Conservation (phyloP, 2,329 filamentous ascomycete species). For the Neofusicoccum kwambonambiense region DNA sequence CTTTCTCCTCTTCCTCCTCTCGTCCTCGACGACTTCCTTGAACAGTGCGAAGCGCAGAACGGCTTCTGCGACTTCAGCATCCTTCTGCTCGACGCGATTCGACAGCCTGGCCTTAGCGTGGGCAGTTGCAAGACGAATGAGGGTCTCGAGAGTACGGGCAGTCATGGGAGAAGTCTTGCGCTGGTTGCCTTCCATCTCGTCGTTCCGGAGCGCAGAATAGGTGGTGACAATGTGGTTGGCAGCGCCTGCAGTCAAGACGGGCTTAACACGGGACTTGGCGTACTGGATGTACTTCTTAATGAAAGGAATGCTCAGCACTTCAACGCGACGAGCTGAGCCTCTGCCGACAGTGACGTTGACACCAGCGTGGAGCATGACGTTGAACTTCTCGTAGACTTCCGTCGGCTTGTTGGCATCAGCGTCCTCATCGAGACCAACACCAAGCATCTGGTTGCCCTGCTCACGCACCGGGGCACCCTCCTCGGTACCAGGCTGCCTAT, state of each 20-base stretch:
- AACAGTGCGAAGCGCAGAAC: slow-evolving; percentile 94
- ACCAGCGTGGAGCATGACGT: slow-evolving; percentile 91
- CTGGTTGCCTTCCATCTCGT: slow-evolving; percentile 92
- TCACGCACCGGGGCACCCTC: slow-evolving; percentile 94
- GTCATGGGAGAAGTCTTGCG: slow-evolving; percentile 93
- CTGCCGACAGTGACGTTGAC: slow-evolving; percentile 75
- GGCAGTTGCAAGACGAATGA: slow-evolving; percentile 96
- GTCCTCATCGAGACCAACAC: slow-evolving; percentile 78
- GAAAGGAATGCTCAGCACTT: slow-evolving; percentile 93
- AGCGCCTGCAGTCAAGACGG: slow-evolving; percentile 84
- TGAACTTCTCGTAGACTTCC: slow-evolving; percentile 94
- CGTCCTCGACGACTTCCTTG: slow-evolving; percentile 82
- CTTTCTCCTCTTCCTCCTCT: slow-evolving; percentile 80
- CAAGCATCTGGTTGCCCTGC: slow-evolving; percentile 76
- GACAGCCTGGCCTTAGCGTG: slow-evolving; percentile 92
- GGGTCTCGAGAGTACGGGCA: slow-evolving; percentile 91
- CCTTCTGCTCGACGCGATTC: slow-evolving; percentile 81
- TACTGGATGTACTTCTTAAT: slow-evolving; percentile 99
- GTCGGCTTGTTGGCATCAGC: slow-evolving; percentile 74
- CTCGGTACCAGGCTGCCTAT: slow-evolving; percentile 86
- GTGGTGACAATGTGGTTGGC: slow-evolving; percentile 88
- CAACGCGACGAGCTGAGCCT: slow-evolving; percentile 71
- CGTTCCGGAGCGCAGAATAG: slow-evolving; percentile 90
- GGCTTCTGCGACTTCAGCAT: slow-evolving; percentile 81
- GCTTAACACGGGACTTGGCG: slow-evolving; percentile 87